phyloP scores from a whole-genome alignment of 805 yeast species.

The Pichia sporocuriosa region DNA sequence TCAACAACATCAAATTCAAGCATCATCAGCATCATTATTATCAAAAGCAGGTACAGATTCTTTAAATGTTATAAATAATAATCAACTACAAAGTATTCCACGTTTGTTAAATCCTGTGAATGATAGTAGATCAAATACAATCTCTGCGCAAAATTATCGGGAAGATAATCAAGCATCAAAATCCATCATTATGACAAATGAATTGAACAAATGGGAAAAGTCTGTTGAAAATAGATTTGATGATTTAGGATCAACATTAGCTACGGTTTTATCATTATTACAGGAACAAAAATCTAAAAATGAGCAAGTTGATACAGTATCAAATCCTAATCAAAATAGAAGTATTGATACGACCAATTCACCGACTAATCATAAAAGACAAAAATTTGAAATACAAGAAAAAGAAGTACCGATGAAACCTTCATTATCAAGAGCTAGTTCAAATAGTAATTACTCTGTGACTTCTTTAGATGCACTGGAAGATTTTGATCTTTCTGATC shows the following conservation, averaged over 20 bases:
- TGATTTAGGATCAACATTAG: slow-evolving; percentile 34
- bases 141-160: too few relatives aligned
- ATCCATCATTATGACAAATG: neutral
- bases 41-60: neutral
- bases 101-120: slow-evolving; percentile 1
- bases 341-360: too few relatives aligned
- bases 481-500: neutral
- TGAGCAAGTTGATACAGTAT: neutral
- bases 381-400: slow-evolving; percentile 2
- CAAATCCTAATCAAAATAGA: neutral
- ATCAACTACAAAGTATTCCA: slow-evolving; percentile 1
- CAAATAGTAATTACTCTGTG: neutral
- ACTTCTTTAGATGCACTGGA: neutral
- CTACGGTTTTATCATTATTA: slow-evolving; percentile 31
- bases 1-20: neutral
- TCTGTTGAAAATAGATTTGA: slow-evolving; percentile 35
- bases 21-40: neutral
- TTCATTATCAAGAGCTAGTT: neutral
- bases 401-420: neutral
- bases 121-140: neutral
- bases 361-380: too few relatives aligned
- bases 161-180: too few relatives aligned
- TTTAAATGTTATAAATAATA: too few relatives aligned
- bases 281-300: slow-evolving; percentile 18
- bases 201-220: slow-evolving; percentile 25